Evolutionary conservation across 176 grass and related monocot genomes (phyloP), one percentile per base, ranked within the genome.

Genomic region (Triticum turgidum): DNA sequence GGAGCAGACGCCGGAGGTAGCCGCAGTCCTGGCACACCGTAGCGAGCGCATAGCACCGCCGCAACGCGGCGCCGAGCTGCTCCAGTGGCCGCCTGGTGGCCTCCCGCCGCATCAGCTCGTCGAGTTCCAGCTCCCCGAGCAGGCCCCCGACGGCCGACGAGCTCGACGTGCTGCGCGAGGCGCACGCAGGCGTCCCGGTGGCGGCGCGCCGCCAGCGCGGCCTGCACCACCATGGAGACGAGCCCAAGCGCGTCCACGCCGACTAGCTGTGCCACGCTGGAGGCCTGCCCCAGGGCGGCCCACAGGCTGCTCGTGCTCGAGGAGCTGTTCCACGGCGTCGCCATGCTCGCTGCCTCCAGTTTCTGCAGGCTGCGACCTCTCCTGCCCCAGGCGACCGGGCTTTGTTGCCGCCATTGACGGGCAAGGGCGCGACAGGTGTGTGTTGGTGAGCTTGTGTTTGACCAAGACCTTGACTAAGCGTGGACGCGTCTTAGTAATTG

Each of bases 211-310:
- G 71, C 81, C 41, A 91, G 85, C 1, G 92, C 89, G 20, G 89
- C 87, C 75, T 94, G 92, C 64, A 87, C 89, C 2, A 94, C 87
- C 84, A 94, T 91, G 54, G 90, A 89, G 65, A 88, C 90, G 17
- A 94, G 84, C 65, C 90, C 87, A 34, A 94, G 54, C 71, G 92
- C 87, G 70, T 94, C 90, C 13, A 94, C 87, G 9, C 92, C 92
- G 1, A 89, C 86, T 15, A 94, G 37, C 77, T 91, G 89, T 11
- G 59, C 71, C 4, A 91, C 45, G 73, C 24, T 82, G 17, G 81
- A 74, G 7, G 83, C 44, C 11, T 91, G 66, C 42, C 85, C 85
- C 42, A 91, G 71, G 5, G 32, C 33, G 11, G 9, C 12, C 88
- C 83, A 89, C 30, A 58, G 74, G 56, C 49, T 8, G 72, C 72